Evolutionary conservation across 345 rosid species (phyloP), one percentile per base, ranked within the genome.

Genomic region (Turnera subulata): DNA sequence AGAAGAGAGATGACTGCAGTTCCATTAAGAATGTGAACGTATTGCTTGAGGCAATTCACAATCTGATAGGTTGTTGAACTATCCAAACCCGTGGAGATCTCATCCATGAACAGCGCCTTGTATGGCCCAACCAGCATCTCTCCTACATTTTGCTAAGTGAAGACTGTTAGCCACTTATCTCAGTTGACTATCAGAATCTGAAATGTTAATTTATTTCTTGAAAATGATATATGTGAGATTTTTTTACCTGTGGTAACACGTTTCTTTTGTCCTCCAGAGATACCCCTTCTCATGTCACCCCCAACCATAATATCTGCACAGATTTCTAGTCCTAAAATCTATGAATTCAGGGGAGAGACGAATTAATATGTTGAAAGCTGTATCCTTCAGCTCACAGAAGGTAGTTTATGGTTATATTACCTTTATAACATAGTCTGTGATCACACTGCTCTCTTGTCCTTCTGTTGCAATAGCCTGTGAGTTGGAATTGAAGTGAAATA

Each of bases 211-310:
- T 2, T 19, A 17, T 19, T 1, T 37, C 1, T 1, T n/a, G 29
- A 1, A 49, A 48, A 46, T 62, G n/a, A n/a, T n/a, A n/a, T n/a
- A n/a, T n/a, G n/a, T n/a, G n/a, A n/a, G n/a, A n/a, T n/a, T n/a
- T n/a, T n/a, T n/a, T n/a, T n/a, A 82, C 94, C 95, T 46, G 89
- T 84, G 19, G 95, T 87, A 16, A 84, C 80, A 56, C 95, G 86
- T 61, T 82, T 87, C 75, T 67, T 82, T 64, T 87, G 89, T 6
- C 95, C 91, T 10, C 95, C 95, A 13, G 95, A 88, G 65, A 88
- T 71, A 15, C 95, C 95, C 62, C 91, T 72, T 15, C 74, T 4
- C 87, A 84, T 82, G 49, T 72, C 84, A 67, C 82, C 69, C 24
- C 91, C 95, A 0, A 84, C 78, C 74, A 86, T 32, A 2, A 76